A percentile compares a stretch with the other conserved stretches of the same genome.
Evolutionary conservation across 768 basidiomycete species (phyloP).

Genomic region (Russula lepida): DNA sequence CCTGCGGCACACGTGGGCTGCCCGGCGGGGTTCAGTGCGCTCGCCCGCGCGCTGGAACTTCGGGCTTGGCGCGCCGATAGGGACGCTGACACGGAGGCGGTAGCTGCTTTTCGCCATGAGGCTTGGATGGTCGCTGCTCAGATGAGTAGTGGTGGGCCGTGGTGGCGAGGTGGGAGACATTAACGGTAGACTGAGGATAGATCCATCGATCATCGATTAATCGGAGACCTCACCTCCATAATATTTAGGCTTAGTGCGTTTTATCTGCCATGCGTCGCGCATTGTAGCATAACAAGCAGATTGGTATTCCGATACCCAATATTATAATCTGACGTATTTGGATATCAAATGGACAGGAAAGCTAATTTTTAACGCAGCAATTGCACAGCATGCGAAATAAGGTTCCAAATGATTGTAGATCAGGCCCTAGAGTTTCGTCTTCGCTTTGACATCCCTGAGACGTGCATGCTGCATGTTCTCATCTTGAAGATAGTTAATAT

Average conservation of each 20-base stretch:
- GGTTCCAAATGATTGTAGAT: too few species aligned
- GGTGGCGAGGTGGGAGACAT: constrained; percentile 20
- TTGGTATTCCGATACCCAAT: constrained; percentile 3
- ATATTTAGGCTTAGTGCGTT: neutral
- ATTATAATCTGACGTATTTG: neutral
- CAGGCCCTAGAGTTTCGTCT: constrained; percentile 9
- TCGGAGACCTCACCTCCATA: neutral
- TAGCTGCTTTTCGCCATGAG: constrained; percentile 59
- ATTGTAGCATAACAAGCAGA: constrained; percentile 17
- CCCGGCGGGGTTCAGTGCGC: constrained; percentile 53
- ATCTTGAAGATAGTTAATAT: constrained; percentile 26
- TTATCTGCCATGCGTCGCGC: neutral
- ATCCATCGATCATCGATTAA: neutral
- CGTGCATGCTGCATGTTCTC: constrained; percentile 37
- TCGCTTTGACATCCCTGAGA: constrained; percentile 26
- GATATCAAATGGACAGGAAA: neutral
- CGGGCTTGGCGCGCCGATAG: constrained; percentile 64
- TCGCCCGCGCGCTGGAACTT: constrained; percentile 54
- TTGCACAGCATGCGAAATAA: neutral
- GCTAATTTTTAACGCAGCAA: neutral
- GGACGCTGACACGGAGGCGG: constrained; percentile 63
- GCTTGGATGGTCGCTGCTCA: constrained; percentile 44
- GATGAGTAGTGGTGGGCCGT: constrained; percentile 17
- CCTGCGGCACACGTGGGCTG: constrained; percentile 59
- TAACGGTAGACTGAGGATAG: neutral